Conservation (phyloP, 371 early-diverging fungal species). For the Aphelidium insulamus region DNA sequence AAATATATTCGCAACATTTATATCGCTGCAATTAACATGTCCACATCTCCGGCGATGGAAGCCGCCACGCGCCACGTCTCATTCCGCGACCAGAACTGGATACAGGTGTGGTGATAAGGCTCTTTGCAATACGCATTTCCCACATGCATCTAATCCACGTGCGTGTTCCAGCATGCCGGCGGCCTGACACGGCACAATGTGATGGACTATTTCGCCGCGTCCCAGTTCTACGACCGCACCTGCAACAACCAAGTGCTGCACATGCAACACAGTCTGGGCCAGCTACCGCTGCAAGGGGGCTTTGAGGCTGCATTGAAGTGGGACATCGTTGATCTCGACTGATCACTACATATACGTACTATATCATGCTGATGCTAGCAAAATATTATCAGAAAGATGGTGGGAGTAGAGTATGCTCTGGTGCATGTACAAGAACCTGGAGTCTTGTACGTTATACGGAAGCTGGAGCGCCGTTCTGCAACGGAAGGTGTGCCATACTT, state of each 20-base stretch:
- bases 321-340: not conserved
- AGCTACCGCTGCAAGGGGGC: constrained; percentile 27
- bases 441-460: constrained; percentile 54
- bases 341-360: not conserved
- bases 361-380: not conserved
- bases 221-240: constrained; percentile 89
- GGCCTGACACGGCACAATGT: constrained; percentile 58
- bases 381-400: constrained; percentile 38
- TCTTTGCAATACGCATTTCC: too few relatives aligned
- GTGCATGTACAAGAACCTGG: constrained; percentile 43
- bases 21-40: too few relatives aligned
- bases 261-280: constrained; percentile 84
- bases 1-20: too few relatives aligned
- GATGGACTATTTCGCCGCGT: constrained; percentile 79
- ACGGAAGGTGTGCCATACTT: constrained; percentile 20
- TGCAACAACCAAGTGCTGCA: constrained; percentile 84
- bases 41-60: too few relatives aligned
- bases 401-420: constrained; percentile 66
- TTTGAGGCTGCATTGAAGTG: not conserved
- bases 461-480: constrained; percentile 39
- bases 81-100: too few relatives aligned
- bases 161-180: constrained; percentile 32
- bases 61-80: too few relatives aligned
- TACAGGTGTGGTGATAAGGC: too few relatives aligned
- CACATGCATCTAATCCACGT: too few relatives aligned